Base-by-base conservation (phyloP, 768 basidiomycete genomes). In the Macrocybe gigantea region DNA sequence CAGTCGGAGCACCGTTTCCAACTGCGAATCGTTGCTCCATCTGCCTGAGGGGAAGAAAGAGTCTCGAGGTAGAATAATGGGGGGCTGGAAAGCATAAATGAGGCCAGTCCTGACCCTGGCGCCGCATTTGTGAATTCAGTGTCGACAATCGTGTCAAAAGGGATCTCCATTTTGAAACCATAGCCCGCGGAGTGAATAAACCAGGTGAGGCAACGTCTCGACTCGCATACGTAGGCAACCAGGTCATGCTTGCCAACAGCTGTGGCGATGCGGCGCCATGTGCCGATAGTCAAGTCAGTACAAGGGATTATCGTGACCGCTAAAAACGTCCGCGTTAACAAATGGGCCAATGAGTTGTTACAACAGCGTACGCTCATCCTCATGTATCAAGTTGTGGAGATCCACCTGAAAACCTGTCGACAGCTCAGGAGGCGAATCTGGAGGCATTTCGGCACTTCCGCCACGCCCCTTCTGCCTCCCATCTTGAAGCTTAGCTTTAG, bases 131-230 rank as follows among this genome's bases (percentile, higher is more conserved):
- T 65, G 62, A 86, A 82, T 44, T 78, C 73, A 5, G 80, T 74
- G 31, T 80, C 70, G 13, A 72, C 54, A 51, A 91, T 82, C 50
- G 64, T 73, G 48, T 79, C 71, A 64, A 85, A 88, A 5, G 86
- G 79, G 12, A 91, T 73, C 51, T 88, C 85, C 85, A 92, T 92
- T 64, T 91, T 91, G 74, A 90, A 91, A 13, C 85, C 79, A 52
- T 75, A 76, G 14, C 85, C 86, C 1, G 67, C 72, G 5, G 84
- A 84, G 37, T 81, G 78, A 47, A 92, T 83, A 62, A 83, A 92
- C 90, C 90, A 92, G 4, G 78, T 78, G 30, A 92, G 66, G 57
- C 76, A 81, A 37, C 75, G 79, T 55, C 78, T 84, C 37, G 61
- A 52, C 15, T 89, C 83, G 61, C 78, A 89, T 9, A 85, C 69